Base-by-base conservation (phyloP, 2,329 filamentous ascomycete genomes). In the Epicoccum sorghinum region DNA sequence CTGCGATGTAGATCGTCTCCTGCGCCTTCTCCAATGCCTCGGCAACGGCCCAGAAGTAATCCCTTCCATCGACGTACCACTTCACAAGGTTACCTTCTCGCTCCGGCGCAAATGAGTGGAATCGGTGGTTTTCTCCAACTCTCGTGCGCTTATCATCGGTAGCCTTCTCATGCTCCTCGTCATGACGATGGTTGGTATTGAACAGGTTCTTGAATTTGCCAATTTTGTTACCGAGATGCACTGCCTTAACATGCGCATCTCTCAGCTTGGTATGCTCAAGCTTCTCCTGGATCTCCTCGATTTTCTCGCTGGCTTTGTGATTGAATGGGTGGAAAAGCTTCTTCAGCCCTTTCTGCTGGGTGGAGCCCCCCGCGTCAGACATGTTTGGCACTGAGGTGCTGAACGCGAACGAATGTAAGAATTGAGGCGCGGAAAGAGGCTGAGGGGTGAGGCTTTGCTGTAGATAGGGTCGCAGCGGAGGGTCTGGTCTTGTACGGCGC, bases 51-150 rank as follows among this genome's bases (percentile, higher is more conserved):
- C 92, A 96, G 74, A 95, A 96, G 75, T 99, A 99, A 77, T 98
- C 90, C 57, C 92, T 83, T 3, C 92, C 95, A 71, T 98, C 95
- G 9, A 98, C 91, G 76, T 97, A 98, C 93, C 93, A 99, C 79
- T 98, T 98, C 71, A 95, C 82, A 53, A 89, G 82, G 74, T 98
- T 97, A 25, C 88, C 89, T 9, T 93, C 87, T 38, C 88, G 86
- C 71, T 93, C 88, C 0, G 93, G 93, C 33, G 96, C 96, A 76
- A 90, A 99, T 4, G 91, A 96, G n/a, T 89, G 74, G 78, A 92
- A 98, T 37, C 93, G 87, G 71, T 98, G 87, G 12, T 84, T 82
- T 53, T 93, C 84, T 61, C 83, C 82, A 44, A 95, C 88, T 13
- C 78, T 82, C 18, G 82, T 84, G 54, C 95, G 85, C 78, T 96